Conservation (phyloP, 164 flowering plant genomes). For the Euptelea pleiosperma region DNA sequence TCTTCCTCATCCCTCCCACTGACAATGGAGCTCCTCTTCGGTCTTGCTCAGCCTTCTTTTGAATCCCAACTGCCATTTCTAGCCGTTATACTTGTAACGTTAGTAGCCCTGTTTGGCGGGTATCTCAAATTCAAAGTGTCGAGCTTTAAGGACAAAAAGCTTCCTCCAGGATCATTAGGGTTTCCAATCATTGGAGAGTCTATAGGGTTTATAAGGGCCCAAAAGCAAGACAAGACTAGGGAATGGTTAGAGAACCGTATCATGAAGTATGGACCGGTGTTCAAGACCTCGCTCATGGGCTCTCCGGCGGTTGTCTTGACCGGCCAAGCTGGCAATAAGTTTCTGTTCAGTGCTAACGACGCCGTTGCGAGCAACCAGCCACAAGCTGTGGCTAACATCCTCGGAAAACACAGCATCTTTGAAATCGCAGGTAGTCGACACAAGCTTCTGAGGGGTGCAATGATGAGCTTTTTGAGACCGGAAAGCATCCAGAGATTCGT, state of each 20-base stretch:
- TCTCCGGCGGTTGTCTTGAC: conserved; percentile 9
- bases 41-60: not conserved
- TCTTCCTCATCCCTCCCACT: too few species aligned
- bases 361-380: conserved; percentile 17
- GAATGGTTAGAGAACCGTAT: conserved; percentile 25
- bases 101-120: conserved; percentile 11
- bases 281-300: conserved; percentile 25
- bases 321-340: conserved; percentile 23
- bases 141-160: conserved; percentile 8
- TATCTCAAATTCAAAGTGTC: conserved; percentile 15
- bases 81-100: conserved; percentile 9
- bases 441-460: conserved; percentile 16
- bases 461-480: conserved; percentile 15
- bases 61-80: conserved; percentile 4
- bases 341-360: conserved; percentile 15
- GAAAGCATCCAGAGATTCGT: conserved; percentile 18
- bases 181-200: conserved; percentile 32
- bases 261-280: conserved; percentile 21
- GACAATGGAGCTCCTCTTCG: conserved; percentile 2
- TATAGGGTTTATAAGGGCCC: conserved; percentile 24
- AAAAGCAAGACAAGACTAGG: conserved; percentile 11
- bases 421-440: conserved; percentile 13
- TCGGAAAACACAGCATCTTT: conserved; percentile 19
- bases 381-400: conserved; percentile 4
- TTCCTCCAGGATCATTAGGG: conserved; percentile 30